Percentiles rank a stretch among this genome's conserved stretches.
Evolutionary conservation across 2,329 filamentous ascomycete species (phyloP).

Genomic region (Colletotrichum sidae): DNA sequence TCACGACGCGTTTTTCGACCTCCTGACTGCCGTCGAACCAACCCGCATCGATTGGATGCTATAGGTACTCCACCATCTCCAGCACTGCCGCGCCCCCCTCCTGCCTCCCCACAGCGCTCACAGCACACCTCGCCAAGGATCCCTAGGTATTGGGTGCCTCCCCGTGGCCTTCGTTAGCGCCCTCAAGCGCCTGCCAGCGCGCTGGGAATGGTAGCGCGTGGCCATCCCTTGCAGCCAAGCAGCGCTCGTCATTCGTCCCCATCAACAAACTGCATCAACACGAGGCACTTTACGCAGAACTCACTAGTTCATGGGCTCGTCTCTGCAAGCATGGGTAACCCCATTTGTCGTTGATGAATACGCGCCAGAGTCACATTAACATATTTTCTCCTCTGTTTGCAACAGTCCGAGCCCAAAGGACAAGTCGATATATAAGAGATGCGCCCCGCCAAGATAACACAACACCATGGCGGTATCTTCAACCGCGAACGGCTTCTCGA

Average conservation of each 20-base stretch:
- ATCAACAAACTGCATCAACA: conserved; percentile 1
- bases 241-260: conserved; percentile 5
- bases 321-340: conserved; percentile 31
- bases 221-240: conserved; percentile 16
- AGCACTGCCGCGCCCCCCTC: conserved; percentile 25
- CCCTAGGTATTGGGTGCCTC: conserved; percentile 1
- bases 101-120: conserved; percentile 1
- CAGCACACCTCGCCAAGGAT: conserved; percentile 23
- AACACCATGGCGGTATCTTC: no score
- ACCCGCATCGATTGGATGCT: conserved; percentile 12
- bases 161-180: conserved; percentile 10
- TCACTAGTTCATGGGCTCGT: conserved; percentile 6
- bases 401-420: no score
- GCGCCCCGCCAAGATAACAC: no score
- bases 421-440: no score
- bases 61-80: not conserved
- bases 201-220: conserved; percentile 16
- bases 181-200: conserved; percentile 14
- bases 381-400: no score
- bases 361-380: not conserved
- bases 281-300: not conserved
- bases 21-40: conserved; percentile 13
- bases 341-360: conserved; percentile 4
- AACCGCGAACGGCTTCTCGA: no score
- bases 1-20: conserved; percentile 19